Conservation (phyloP, 2,329 filamentous ascomycete genomes). For the Nigrograna mackinnonii region DNA sequence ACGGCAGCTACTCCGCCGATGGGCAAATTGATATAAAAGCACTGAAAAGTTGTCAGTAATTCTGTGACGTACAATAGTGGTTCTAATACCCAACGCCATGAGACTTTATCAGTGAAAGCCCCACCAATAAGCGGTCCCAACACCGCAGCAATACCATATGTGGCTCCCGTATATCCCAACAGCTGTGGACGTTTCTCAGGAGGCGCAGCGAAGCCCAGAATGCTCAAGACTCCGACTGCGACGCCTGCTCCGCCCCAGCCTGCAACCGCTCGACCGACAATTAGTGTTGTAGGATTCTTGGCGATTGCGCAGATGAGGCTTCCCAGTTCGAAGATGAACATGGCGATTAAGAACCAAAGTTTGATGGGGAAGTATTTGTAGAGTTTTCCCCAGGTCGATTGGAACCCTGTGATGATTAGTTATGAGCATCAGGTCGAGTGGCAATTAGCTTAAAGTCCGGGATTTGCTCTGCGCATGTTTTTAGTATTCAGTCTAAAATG, state of each 20-base stretch:
- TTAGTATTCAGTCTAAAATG: too few species aligned
- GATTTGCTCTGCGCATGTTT: too few species aligned
- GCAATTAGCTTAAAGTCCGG: too few species aligned
- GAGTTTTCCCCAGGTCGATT: constrained; percentile 14
- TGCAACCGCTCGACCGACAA: constrained; percentile 43
- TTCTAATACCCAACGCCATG: constrained; percentile 44
- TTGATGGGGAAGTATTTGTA: constrained; percentile 47
- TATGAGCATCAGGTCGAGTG: too few species aligned
- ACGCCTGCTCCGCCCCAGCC: constrained; percentile 42
- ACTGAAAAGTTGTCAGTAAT: constrained; percentile 6
- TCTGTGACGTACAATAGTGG: too few species aligned
- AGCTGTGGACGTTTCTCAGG: constrained; percentile 43
- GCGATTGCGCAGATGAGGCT: constrained; percentile 41
- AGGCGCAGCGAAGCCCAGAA: constrained; percentile 36
- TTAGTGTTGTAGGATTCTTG: constrained; percentile 26
- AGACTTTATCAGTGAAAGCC: constrained; percentile 35
- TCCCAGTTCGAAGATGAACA: constrained; percentile 47
- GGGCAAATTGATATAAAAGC: constrained; percentile 13
- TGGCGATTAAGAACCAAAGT: constrained; percentile 31
- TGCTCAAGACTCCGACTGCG: constrained; percentile 35
- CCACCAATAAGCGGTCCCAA: constrained; percentile 44
- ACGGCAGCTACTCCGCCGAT: constrained; percentile 21
- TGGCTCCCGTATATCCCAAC: constrained; percentile 26
- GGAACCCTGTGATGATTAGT: too few species aligned
- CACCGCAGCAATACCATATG: constrained; percentile 14